Evolutionary conservation across 2,329 filamentous ascomycete genomes (phyloP).

Genomic region (Chaetomiaceae sp.): DNA sequence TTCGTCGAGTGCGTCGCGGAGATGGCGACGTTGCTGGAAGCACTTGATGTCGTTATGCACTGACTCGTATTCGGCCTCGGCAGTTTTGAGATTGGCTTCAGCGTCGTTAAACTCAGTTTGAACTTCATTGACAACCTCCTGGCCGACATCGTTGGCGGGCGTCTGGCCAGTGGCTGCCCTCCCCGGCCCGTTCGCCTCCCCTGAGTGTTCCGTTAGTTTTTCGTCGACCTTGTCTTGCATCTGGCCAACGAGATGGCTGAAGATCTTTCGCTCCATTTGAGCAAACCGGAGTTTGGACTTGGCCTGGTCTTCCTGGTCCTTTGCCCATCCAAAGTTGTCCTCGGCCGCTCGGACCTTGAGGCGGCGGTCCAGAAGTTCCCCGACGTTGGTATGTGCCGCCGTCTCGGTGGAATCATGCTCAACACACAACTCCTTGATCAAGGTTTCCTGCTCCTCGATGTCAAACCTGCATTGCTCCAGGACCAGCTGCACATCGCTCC

Average conservation of each 20-base stretch:
- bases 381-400: conserved; percentile 1
- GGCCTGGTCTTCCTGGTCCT: conserved; percentile 1
- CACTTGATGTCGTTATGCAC: conserved; percentile 19
- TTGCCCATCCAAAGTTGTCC: conserved; percentile 8
- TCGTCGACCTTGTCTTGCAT: conserved; percentile 5
- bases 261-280: conserved; percentile 18
- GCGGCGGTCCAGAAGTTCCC: conserved; percentile 7
- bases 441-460: conserved; percentile 16
- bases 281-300: conserved; percentile 14
- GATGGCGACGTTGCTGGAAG: conserved; percentile 22
- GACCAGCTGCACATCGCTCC: conserved; percentile 17
- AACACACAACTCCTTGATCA: conserved; percentile 7
- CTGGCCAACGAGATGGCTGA: conserved; percentile 9
- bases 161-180: not conserved
- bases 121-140: conserved; percentile 3
- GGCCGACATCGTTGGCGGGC: not conserved
- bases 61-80: not conserved
- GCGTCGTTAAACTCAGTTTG: not conserved
- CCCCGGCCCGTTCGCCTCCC: not conserved
- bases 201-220: not conserved
- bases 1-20: conserved; percentile 29
- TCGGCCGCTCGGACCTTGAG: conserved; percentile 4
- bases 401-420: not conserved
- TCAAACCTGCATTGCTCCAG: conserved; percentile 19
- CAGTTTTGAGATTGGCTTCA: not conserved